Evolutionary conservation across 306 rosid genomes (phyloP), one percentile per base, ranked within the genome.

Genomic region (Potentilla sterilis): DNA sequence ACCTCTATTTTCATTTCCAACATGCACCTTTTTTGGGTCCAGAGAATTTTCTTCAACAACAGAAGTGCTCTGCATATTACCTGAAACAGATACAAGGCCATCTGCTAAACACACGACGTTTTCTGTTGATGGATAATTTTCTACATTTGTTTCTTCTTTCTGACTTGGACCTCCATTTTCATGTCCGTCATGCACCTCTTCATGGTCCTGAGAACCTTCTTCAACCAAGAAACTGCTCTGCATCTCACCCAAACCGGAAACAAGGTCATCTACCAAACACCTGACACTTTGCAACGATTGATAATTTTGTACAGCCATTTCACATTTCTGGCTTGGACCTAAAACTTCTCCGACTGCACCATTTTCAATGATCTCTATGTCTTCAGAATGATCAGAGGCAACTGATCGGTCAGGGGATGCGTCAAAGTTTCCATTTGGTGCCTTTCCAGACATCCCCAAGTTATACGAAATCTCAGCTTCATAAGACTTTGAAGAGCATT

Each of bases 331-430:
- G 57, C 72, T 76, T 63, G 86, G 77, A 67, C 76, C 73, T 13
- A 73, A 82, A 65, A 67, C 85, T 75, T 88, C 86, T 46, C 76
- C 74, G 76, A 74, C 71, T 1, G 82, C 61, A 71, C 79, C 72
- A 69, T 78, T 73, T 63, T 91, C 88, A 7, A 80, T 72, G 55
- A 88, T 61, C 78, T 78, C 89, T 34, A 81, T 40, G 19, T 84
- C 91, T 62, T 84, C 90, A 48, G 88, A 76, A 74, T 77, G 87
- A 61, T 86, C 88, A 2, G 84, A 82, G 46, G 70, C 74, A 61
- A 61, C 52, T 54, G 86, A 73, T 12, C 72, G 32, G 55, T 85
- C 83, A 3, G 75, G 72, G 34, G 91, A 79, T n/a, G 85, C 73
- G 79, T 73, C 79, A 21, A 64, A 65, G 74, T 74, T 72, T 21